phyloP scores from a whole-genome alignment of 139 green algal species.

The Micractinium conductrix region DNA sequence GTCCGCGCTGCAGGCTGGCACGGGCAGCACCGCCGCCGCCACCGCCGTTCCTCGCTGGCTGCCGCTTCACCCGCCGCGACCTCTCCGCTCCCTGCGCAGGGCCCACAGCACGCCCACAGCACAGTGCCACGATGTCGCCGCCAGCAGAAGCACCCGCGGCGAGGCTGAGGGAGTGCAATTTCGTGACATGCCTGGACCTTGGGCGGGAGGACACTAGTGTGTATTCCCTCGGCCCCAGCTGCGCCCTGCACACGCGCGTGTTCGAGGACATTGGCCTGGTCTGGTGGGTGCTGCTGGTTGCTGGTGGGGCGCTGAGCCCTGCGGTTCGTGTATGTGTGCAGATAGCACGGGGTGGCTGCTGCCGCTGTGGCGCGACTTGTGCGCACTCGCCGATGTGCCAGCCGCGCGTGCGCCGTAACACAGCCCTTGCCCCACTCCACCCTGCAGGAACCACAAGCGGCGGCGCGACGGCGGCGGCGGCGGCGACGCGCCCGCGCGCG shows the following conservation, averaged over 20 bases:
- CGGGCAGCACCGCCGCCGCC: no score
- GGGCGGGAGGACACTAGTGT: not conserved
- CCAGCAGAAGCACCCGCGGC: not conserved
- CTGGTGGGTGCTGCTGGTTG: slow-evolving; percentile 20
- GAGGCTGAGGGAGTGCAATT: not conserved
- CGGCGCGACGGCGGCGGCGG: not conserved
- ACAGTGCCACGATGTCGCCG: no score
- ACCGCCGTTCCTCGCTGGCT: no score
- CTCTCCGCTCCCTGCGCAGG: no score
- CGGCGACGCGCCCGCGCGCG: not conserved
- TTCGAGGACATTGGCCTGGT: slow-evolving; percentile 48
- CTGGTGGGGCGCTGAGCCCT: no score
- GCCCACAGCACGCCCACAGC: no score
- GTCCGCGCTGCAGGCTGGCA: no score
- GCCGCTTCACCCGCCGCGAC: no score
- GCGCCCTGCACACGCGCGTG: slow-evolving; percentile 27
- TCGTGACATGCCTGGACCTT: slow-evolving; percentile 14
- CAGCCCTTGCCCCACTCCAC: not conserved
- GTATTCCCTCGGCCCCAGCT: slow-evolving; percentile 1
- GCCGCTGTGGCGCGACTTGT: not conserved
- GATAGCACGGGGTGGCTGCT: not conserved
- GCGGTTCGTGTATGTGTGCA: not conserved
- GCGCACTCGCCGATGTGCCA: not conserved
- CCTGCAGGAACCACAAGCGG: slow-evolving; percentile 26
- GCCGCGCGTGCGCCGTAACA: not conserved